Base-by-base conservation (phyloP, 2,329 filamentous ascomycete genomes). In the Penicillium occitanis region DNA sequence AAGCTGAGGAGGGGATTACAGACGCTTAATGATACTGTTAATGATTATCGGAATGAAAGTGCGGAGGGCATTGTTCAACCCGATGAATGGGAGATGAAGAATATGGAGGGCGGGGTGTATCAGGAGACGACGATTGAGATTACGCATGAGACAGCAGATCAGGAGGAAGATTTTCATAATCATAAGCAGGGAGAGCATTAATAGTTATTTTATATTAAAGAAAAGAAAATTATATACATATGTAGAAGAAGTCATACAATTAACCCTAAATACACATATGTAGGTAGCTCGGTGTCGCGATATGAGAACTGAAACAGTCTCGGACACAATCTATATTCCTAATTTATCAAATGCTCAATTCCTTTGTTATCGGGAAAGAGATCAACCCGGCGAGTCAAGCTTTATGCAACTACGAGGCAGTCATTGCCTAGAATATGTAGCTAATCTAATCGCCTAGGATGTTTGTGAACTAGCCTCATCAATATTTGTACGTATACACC, bases 61-160 rank as follows among this genome's bases (percentile, higher is more conserved):
- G 80, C 79, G 5, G 81, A 81, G 28, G 79, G 78, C 17, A 80
- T 84, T 65, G 78, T 78, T 13, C 44, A 10, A 3, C 71, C 72
- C 11, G 70, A 66, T 17, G 66, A 75, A 5, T 77, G 77, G 33
- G 64, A 61, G 48, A 10, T 14, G 19, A 44, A 28, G 63, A 66
- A 76, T 68, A 62, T 66, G 1, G 71, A 72, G 1, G 75, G 75
- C 11, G 77, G 77, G 61, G 78, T 81, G 64, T 79, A 79, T 66
- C 77, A 80, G 67, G 72, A 82, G 58, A 81, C 78, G 1, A 81
- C 79, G 5, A 80, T 82, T 60, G 77, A 80, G 65, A 77, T 80
- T 62, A 79, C 77, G 1, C 72, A 70, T 42, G 77, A 80, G 53
- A 76, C 74, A 6, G 76, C 55, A 46, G 64, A 44, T 44, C n/a